Evolutionary conservation across 345 rosid genomes (phyloP).

Genomic region (Kernera saxatilis): DNA sequence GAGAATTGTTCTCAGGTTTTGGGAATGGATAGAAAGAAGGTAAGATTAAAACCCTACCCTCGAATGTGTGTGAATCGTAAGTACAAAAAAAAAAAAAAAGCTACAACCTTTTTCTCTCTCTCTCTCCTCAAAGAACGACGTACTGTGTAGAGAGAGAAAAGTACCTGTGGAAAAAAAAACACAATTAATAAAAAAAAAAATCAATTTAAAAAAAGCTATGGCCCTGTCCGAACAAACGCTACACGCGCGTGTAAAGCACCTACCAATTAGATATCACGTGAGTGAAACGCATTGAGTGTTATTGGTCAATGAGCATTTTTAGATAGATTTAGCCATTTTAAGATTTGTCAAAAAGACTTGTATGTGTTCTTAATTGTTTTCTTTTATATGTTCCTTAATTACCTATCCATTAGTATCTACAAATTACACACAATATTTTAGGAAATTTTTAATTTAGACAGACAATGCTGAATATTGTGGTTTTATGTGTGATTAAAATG

Average conservation of each 20-base stretch:
- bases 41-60: conserved; percentile 64
- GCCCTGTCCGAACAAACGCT: conserved; percentile 11
- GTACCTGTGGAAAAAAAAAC: conserved; percentile 13
- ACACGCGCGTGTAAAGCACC: background rate
- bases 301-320: conserved; percentile 13
- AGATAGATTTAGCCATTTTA: background rate
- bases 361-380: background rate
- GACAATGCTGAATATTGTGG: background rate
- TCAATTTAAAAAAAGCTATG: background rate
- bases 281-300: background rate
- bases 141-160: conserved; percentile 18
- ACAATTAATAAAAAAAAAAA: background rate
- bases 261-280: background rate
- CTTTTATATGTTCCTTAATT: background rate
- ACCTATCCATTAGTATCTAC: background rate
- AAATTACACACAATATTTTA: background rate
- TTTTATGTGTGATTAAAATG: background rate
- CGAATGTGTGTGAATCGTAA: conserved; percentile 30
- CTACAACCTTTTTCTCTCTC: conserved; percentile 7
- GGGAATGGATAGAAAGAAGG: conserved; percentile 37
- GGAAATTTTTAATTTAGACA: background rate
- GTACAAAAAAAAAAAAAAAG: conserved; percentile 34
- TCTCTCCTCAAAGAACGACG: conserved; percentile 8
- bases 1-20: conserved; percentile 35
- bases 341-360: background rate